These are phyloP conservation scores for Fusarium succisae DNA, from an alignment of 2,329 filamentous ascomycete species.

Conservation along the genomic window DNA sequence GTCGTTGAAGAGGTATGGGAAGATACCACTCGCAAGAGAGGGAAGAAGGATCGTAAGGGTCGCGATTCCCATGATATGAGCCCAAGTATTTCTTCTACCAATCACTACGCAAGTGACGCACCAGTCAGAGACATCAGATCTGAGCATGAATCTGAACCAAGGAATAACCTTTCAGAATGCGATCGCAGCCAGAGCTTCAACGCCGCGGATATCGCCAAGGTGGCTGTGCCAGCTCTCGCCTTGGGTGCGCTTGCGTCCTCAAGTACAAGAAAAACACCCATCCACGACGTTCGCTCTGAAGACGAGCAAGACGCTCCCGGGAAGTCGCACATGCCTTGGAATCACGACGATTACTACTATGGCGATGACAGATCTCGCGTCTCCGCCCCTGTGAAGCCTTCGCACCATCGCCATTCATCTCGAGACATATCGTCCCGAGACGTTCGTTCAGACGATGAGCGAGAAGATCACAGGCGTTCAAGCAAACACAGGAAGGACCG, in stretches of 20 bases:
- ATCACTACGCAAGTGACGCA: slow-evolving; percentile 41
- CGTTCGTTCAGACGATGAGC: slow-evolving; percentile 34
- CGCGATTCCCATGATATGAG: slow-evolving; percentile 41
- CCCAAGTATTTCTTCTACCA: slow-evolving; percentile 42
- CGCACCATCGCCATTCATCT: slow-evolving; percentile 30
- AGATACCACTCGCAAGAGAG: slow-evolving; percentile 45
- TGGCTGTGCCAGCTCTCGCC: slow-evolving; percentile 31
- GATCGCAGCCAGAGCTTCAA: slow-evolving; percentile 16
- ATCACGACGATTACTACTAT: slow-evolving; percentile 26
- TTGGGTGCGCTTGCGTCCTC: slow-evolving; percentile 33
- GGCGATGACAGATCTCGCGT: slow-evolving; percentile 29
- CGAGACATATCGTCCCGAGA: slow-evolving; percentile 28
- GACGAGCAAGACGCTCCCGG: slow-evolving; percentile 13
- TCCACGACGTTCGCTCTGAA: slow-evolving; percentile 31
- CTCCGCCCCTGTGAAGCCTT: slow-evolving; percentile 24
- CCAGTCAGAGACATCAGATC: slow-evolving; percentile 25
- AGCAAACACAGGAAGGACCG: slow-evolving; percentile 30
- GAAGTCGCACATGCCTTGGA: slow-evolving; percentile 20
- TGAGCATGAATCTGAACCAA: slow-evolving; percentile 17
- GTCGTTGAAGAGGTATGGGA: slow-evolving; percentile 37
- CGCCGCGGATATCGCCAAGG: slow-evolving; percentile 17
- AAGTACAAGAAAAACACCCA: slow-evolving; percentile 10
- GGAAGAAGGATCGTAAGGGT: slow-evolving; percentile 45
- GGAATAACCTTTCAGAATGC: slow-evolving; percentile 11
- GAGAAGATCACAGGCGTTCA: slow-evolving; percentile 21